Conservation (phyloP, 1,284 basidiomycete species). For the Ustilago crameri region DNA sequence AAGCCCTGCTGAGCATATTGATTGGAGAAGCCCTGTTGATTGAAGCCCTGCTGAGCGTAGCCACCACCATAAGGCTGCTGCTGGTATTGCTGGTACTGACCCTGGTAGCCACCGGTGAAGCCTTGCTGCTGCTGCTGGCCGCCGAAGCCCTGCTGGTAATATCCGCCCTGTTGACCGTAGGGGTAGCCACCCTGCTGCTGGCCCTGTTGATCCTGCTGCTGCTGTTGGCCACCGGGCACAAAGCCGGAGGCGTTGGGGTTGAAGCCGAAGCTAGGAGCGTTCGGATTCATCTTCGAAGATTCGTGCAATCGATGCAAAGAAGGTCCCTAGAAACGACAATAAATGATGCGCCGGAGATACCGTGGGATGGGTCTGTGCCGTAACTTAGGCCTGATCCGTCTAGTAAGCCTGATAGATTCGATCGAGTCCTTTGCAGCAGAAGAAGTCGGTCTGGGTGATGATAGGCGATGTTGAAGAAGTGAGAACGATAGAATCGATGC, state of each 20-base stretch:
- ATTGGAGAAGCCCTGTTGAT: constrained; percentile 45
- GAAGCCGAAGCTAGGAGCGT: constrained; percentile 66
- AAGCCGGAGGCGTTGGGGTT: constrained; percentile 66
- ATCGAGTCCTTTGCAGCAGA: neutral
- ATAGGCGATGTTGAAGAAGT: neutral
- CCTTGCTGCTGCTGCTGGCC: constrained; percentile 39
- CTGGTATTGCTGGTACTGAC: constrained; percentile 39
- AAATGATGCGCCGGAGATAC: too few relatives aligned
- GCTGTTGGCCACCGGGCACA: constrained; percentile 52
- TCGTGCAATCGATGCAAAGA: neutral
- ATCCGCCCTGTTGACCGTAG: constrained; percentile 44
- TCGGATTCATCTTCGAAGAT: constrained; percentile 62
- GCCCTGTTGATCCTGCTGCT: constrained; percentile 48
- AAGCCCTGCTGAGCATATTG: constrained; percentile 41
- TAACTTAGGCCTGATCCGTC: too few relatives aligned
- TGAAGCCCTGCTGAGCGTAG: constrained; percentile 39
- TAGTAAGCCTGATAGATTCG: neutral
- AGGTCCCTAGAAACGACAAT: neutral
- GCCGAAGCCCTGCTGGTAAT: constrained; percentile 51
- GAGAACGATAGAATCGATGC: neutral
- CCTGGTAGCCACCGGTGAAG: constrained; percentile 36
- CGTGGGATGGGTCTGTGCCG: too few relatives aligned
- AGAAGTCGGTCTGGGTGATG: constrained; percentile 5
- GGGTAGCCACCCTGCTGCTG: constrained; percentile 41
- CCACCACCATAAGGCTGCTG: constrained; percentile 48